Base-by-base conservation (phyloP, 2,329 filamentous ascomycete species). In the Xylariaceae sp. region DNA sequence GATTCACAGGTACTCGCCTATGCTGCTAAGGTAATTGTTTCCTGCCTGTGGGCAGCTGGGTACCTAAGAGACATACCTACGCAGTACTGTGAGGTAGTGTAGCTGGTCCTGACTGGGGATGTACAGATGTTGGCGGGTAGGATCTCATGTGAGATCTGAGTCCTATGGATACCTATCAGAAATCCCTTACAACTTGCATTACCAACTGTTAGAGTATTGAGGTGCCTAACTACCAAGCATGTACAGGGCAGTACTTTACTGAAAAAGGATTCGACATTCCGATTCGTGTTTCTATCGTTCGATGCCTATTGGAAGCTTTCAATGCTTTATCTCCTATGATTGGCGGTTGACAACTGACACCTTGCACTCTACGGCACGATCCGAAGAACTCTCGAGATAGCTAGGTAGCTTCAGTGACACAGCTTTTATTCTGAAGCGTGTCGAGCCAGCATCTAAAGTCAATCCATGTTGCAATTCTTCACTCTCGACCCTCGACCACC, bases 331-430 rank as follows among this genome's bases (percentile, higher is more conserved):
- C 26, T 21, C 40, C 18, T 29, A 47, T 49, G 44, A 20, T 48
- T 50, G 20, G 42, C 42, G 40, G 19, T 41, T 50, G 41, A 9
- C 50, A 40, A 23, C n/a, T n/a, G n/a, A n/a, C n/a, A n/a, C n/a
- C n/a, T n/a, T n/a, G n/a, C 46, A 51, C 50, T 51, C 43, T 29
- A 55, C 53, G 51, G 59, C 46, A 57, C 59, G 54, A 59, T 57
- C 53, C 56, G 56, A 46, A 50, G 23, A 41, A n/a, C 14, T 12
- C 29, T 20, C 20, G 12, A 45, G 16, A 12, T 20, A 10, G 19
- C 44, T 14, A 47, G 20, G 3, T 10, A n/a, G 21, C 21, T 19
- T 14, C 43, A 7, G 19, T 4, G 23, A n/a, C 44, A 47, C 37
- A 37, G 29, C 20, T 10, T 44, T 23, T 7, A 26, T 44, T 18